Percentiles rank a stretch among this genome's conserved stretches.
These are phyloP conservation scores for Solanum hybrid DNA, from an alignment of 305 asterid genomes.

Conservation along the genomic window DNA sequence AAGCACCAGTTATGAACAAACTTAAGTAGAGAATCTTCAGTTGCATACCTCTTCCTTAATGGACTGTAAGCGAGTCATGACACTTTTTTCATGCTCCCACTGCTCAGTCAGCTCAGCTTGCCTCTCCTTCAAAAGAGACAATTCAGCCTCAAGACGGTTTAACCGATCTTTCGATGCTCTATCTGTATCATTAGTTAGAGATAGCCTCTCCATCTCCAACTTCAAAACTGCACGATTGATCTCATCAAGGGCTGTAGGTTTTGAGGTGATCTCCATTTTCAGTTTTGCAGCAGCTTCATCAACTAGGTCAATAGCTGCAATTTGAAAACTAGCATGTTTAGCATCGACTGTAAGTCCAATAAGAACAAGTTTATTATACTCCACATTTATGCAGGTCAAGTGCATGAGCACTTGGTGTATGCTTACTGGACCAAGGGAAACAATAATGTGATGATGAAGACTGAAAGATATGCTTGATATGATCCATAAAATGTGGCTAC, in stretches of 20 bases:
- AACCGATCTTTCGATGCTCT: conserved; percentile 34
- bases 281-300: conserved; percentile 43
- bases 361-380: not conserved
- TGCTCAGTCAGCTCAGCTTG: conserved; percentile 31
- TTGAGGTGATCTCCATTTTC: conserved; percentile 42
- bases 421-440: not conserved
- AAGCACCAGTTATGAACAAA: not conserved
- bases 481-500: not conserved
- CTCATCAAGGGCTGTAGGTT: conserved; percentile 37
- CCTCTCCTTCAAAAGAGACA: conserved; percentile 19
- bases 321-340: not conserved
- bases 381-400: not conserved
- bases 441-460: not conserved
- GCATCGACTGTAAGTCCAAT: not conserved
- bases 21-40: conserved; percentile 1
- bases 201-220: conserved; percentile 37
- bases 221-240: conserved; percentile 30
- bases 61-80: conserved; percentile 30
- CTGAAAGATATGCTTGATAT: not conserved
- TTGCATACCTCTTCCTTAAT: conserved; percentile 77
- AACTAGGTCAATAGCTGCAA: conserved; percentile 36
- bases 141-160: conserved; percentile 25
- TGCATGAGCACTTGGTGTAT: not conserved
- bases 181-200: conserved; percentile 31
- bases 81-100: conserved; percentile 31